A percentile compares a stretch with the other conserved stretches of the same genome.
Evolutionary conservation across 1,139 yeast species (phyloP).

Genomic region (Spathaspora sp.): DNA sequence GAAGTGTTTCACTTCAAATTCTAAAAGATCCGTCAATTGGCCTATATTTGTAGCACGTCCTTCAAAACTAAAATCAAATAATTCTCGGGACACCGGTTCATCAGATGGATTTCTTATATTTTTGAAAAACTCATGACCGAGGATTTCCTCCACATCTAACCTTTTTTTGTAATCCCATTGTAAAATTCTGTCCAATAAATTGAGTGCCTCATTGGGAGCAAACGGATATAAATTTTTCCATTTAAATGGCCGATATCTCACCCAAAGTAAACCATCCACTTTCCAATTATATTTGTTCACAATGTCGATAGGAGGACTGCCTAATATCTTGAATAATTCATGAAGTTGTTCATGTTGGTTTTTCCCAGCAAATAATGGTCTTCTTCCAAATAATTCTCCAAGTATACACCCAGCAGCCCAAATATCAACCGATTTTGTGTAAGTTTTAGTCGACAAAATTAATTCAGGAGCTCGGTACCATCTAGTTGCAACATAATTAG

Average conservation of each 20-base stretch:
- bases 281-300: slow-evolving; percentile 32
- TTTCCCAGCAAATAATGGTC: slow-evolving; percentile 70
- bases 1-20: slow-evolving; percentile 42
- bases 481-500: slow-evolving; percentile 89
- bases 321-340: slow-evolving; percentile 63
- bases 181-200: slow-evolving; percentile 49
- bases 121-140: slow-evolving; percentile 52
- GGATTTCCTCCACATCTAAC: slow-evolving; percentile 45
- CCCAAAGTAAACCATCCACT: slow-evolving; percentile 14
- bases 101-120: slow-evolving; percentile 47
- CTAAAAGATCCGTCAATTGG: slow-evolving; percentile 45
- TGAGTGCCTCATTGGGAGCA: slow-evolving; percentile 48
- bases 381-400: slow-evolving; percentile 71
- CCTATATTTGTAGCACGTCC: slow-evolving; percentile 30
- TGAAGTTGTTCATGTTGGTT: slow-evolving; percentile 63
- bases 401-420: slow-evolving; percentile 86
- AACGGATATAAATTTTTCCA: slow-evolving; percentile 60
- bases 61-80: slow-evolving; percentile 68
- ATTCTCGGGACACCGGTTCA: slow-evolving; percentile 47
- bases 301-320: slow-evolving; percentile 53
- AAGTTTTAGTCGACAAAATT: slow-evolving; percentile 57
- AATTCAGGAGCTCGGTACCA: slow-evolving; percentile 97
- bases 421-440: slow-evolving; percentile 64
- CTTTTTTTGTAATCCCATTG: slow-evolving; percentile 59
- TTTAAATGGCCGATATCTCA: slow-evolving; percentile 25